Percentiles rank a stretch among this genome's conserved stretches.
Conservation (phyloP, 371 early-diverging fungal genomes). For the Haplosporangium sp. region DNA sequence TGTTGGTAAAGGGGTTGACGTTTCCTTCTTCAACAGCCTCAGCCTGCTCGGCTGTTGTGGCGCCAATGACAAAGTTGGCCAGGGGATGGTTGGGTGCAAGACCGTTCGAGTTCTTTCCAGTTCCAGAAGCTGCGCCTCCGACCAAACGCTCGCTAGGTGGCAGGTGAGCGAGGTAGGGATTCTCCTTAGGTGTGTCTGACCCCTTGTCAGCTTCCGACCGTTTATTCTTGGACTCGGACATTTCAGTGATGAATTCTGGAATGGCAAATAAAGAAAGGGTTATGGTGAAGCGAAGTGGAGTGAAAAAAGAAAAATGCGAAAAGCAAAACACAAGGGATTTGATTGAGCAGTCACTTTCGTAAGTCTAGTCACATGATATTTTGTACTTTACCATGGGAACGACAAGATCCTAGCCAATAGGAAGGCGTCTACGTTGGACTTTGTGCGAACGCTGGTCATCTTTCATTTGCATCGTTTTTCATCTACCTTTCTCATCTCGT, state of each 20-base stretch:
- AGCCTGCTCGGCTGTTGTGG: conserved; percentile 80
- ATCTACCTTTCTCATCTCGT: background rate
- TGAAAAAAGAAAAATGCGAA: conserved; percentile 15
- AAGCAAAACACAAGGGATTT: background rate
- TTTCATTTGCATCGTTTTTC: background rate
- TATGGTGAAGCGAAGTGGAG: background rate
- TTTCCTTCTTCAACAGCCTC: conserved; percentile 79
- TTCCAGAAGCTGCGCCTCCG: conserved; percentile 19
- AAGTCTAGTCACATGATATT: too few relatives aligned
- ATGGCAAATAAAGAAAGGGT: conserved; percentile 3
- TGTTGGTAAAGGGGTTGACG: conserved; percentile 85
- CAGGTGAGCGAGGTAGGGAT: conserved; percentile 74
- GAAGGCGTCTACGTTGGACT: background rate
- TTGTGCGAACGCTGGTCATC: background rate
- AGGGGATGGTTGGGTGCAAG: conserved; percentile 52
- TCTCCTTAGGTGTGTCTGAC: conserved; percentile 55
- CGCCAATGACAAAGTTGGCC: conserved; percentile 65
- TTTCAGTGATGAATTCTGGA: conserved; percentile 12
- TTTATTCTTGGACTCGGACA: conserved; percentile 38
- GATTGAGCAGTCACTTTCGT: conserved; percentile 1
- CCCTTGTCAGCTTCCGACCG: conserved; percentile 25
- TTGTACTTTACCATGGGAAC: background rate
- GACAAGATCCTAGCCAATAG: background rate
- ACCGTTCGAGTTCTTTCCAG: conserved; percentile 20
- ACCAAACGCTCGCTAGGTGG: conserved; percentile 56